phyloP scores from a whole-genome alignment of 352 stramenopile species.

The Phytophthora europaea region DNA sequence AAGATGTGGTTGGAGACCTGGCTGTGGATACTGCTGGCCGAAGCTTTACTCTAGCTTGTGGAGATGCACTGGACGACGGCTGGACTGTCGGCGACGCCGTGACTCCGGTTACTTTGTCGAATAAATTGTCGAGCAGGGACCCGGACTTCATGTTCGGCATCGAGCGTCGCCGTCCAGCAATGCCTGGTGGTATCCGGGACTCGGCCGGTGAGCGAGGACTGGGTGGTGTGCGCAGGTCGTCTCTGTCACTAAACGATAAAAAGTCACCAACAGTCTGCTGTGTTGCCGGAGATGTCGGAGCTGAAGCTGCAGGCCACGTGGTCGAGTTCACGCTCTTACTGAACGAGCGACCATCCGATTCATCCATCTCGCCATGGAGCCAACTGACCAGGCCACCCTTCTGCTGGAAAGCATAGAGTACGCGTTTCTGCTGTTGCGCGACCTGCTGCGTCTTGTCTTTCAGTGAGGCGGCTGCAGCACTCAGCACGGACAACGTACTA shows the following conservation, averaged over 20 bases:
- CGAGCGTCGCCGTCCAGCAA: conserved; percentile 17
- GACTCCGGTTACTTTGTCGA: conserved; percentile 37
- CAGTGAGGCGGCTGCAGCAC: conserved; percentile 34
- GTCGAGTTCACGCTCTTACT: not conserved
- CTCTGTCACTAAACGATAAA: conserved; percentile 3
- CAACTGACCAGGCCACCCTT: conserved; percentile 72
- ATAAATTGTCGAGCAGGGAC: conserved; percentile 36
- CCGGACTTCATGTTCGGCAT: conserved; percentile 11
- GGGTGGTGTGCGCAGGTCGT: conserved; percentile 19
- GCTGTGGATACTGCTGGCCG: not conserved
- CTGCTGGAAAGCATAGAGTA: conserved; percentile 63
- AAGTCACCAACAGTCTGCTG: not conserved
- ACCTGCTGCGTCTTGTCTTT: conserved; percentile 61
- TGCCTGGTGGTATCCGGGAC: not conserved
- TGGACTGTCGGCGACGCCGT: not conserved
- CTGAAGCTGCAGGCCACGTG: not conserved
- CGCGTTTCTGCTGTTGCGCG: conserved; percentile 52
- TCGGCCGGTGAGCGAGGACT: conserved; percentile 10
- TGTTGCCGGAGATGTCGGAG: not conserved
- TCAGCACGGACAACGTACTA: conserved; percentile 22
- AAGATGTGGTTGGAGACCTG: conserved; percentile 1
- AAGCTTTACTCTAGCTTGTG: conserved; percentile 11
- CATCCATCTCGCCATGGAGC: conserved; percentile 63
- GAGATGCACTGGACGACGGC: not conserved
- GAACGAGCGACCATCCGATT: not conserved